Percentiles rank a stretch among this genome's conserved stretches.
These are phyloP conservation scores for Chrysosporium queenslandicum DNA, from an alignment of 2,329 filamentous ascomycete species.

Conservation along the genomic window DNA sequence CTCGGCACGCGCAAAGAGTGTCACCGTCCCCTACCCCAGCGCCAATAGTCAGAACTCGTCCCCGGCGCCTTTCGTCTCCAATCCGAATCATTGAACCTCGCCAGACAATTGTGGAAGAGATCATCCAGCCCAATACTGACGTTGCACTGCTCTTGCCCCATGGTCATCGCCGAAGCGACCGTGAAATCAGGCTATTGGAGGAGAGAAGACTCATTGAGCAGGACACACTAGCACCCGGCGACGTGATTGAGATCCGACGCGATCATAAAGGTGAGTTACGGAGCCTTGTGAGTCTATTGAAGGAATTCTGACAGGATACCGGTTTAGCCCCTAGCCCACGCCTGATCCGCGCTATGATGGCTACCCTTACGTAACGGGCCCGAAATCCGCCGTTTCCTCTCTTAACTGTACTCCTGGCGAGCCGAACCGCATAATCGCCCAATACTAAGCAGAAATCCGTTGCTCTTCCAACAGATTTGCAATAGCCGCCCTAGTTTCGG, in stretches of 20 bases:
- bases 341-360: slow-evolving; percentile 59
- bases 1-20: slow-evolving; percentile 7
- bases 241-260: slow-evolving; percentile 59
- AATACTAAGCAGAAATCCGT: no score
- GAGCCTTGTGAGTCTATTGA: neutral
- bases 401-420: no score
- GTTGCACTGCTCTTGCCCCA: slow-evolving; percentile 43
- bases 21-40: slow-evolving; percentile 8
- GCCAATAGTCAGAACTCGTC: slow-evolving; percentile 14
- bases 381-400: no score
- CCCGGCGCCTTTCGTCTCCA: slow-evolving; percentile 30
- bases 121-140: slow-evolving; percentile 41
- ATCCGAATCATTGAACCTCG: slow-evolving; percentile 29
- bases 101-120: slow-evolving; percentile 29
- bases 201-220: slow-evolving; percentile 53
- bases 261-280: slow-evolving; percentile 79
- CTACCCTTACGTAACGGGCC: slow-evolving; percentile 52
- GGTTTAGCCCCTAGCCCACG: slow-evolving; percentile 52
- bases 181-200: slow-evolving; percentile 60
- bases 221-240: slow-evolving; percentile 34
- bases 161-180: slow-evolving; percentile 42
- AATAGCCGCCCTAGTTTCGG: no score
- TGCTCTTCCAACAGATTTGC: no score
- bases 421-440: no score
- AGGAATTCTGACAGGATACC: slow-evolving; percentile 6